Percentiles rank a stretch among this genome's conserved stretches.
These are phyloP conservation scores for Crithidia acanthocephali DNA, from an alignment of 208 protist species.

Conservation along the genomic window DNA sequence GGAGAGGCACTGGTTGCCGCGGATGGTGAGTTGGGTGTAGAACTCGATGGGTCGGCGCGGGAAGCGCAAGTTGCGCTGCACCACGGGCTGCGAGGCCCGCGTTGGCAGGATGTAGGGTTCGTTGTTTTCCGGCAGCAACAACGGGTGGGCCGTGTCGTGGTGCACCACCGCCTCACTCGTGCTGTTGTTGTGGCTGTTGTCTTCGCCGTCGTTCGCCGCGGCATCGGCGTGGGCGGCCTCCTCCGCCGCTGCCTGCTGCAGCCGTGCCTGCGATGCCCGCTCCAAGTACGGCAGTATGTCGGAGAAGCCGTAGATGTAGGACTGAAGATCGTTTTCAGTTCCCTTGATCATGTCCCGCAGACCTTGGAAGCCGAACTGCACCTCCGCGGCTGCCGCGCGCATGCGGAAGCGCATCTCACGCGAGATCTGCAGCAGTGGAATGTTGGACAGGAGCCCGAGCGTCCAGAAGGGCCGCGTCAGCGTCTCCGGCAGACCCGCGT, in stretches of 20 bases:
- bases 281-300: slow-evolving; percentile 35
- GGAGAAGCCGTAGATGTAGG: slow-evolving; percentile 42
- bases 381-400: slow-evolving; percentile 54
- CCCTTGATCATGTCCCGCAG: slow-evolving; percentile 47
- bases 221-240: slow-evolving; percentile 9
- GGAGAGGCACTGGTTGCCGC: slow-evolving; percentile 37
- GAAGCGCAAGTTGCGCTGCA: slow-evolving; percentile 26
- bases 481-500: slow-evolving; percentile 49
- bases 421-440: slow-evolving; percentile 49
- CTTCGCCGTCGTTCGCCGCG: background rate
- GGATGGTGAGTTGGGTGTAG: slow-evolving; percentile 34
- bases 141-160: background rate
- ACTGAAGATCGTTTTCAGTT: slow-evolving; percentile 46
- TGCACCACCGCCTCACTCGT: background rate
- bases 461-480: slow-evolving; percentile 52
- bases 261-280: slow-evolving; percentile 25
- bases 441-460: slow-evolving; percentile 42
- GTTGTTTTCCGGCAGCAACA: slow-evolving; percentile 2
- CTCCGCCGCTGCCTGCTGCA: slow-evolving; percentile 28
- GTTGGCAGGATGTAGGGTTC: slow-evolving; percentile 19
- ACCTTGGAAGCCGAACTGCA: slow-evolving; percentile 40
- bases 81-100: slow-evolving; percentile 20
- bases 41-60: slow-evolving; percentile 35
- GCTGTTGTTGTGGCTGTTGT: background rate
- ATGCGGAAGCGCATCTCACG: slow-evolving; percentile 58